Percentiles rank a stretch among this genome's conserved stretches.
Evolutionary conservation across 2,329 filamentous ascomycete species (phyloP).

Genomic region (Cercospora zeae-maydis): DNA sequence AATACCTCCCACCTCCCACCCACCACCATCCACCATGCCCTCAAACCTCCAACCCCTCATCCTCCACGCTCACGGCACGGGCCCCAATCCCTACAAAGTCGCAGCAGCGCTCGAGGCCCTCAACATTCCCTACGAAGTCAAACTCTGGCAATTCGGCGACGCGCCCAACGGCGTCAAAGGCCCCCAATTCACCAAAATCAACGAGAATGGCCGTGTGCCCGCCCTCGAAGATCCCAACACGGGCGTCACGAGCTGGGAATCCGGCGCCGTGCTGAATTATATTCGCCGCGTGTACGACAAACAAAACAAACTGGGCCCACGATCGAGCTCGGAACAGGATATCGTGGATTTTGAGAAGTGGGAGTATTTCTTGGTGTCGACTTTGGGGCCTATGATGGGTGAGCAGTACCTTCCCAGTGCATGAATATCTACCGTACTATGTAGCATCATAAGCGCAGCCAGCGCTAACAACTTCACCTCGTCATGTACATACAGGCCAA

Average conservation of each 20-base stretch:
- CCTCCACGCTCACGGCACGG: conserved; percentile 42
- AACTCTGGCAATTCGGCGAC: conserved; percentile 44
- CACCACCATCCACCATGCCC: background rate
- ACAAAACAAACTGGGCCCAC: conserved; percentile 39
- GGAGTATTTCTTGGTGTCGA: conserved; percentile 44
- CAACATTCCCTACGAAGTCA: conserved; percentile 41
- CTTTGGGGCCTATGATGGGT: conserved; percentile 43
- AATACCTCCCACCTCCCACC: background rate
- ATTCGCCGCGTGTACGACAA: conserved; percentile 45
- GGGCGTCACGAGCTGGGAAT: conserved; percentile 49
- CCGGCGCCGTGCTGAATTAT: conserved; percentile 51
- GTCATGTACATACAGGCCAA: conserved; percentile 20
- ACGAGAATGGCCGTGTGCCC: conserved; percentile 45
- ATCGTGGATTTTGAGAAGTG: conserved; percentile 47
- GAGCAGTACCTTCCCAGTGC: conserved; percentile 13
- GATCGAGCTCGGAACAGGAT: conserved; percentile 39
- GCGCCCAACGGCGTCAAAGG: conserved; percentile 41
- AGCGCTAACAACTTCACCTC: background rate
- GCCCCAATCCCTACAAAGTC: conserved; percentile 47
- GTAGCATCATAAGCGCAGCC: background rate
- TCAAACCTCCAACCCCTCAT: conserved; percentile 35
- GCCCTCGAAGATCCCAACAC: conserved; percentile 47
- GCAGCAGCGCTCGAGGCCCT: conserved; percentile 44
- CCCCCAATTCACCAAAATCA: conserved; percentile 40
- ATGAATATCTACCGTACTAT: background rate